phyloP scores from a whole-genome alignment of 805 yeast genomes.

The Spathaspora arborariae region DNA sequence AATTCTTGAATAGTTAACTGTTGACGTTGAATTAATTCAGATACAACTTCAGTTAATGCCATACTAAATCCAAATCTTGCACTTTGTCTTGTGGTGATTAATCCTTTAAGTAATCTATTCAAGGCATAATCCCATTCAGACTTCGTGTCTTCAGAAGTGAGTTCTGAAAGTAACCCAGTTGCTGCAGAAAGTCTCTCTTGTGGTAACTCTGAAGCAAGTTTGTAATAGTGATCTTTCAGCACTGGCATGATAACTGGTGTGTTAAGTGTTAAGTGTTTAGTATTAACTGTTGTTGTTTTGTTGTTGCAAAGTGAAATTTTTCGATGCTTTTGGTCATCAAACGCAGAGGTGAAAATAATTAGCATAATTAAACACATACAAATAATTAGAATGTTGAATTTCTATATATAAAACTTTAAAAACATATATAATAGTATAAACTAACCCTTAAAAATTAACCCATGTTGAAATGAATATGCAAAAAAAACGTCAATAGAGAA shows the following conservation, averaged over 20 bases:
- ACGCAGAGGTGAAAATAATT: not conserved
- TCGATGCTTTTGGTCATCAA: not conserved
- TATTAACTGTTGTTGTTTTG: not conserved
- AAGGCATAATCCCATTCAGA: conserved; percentile 82
- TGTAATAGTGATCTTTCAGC: conserved; percentile 72
- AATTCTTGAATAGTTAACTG: conserved; percentile 30
- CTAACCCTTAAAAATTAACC: not conserved
- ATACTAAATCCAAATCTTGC: conserved; percentile 87
- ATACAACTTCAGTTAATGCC: conserved; percentile 70
- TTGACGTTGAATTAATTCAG: conserved; percentile 28
- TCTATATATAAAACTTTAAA: not conserved
- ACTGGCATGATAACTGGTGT: conserved; percentile 39
- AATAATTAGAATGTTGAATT: not conserved
- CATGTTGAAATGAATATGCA: conserved; percentile 3
- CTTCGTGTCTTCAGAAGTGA: conserved; percentile 37
- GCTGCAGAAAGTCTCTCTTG: conserved; percentile 74
- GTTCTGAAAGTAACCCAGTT: conserved; percentile 56
- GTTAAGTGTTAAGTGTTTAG: not conserved
- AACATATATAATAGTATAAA: not conserved
- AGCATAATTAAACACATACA: not conserved
- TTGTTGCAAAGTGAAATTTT: not conserved
- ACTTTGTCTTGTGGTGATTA: conserved; percentile 75
- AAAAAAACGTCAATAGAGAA: not conserved
- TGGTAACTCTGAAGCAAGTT: conserved; percentile 71
- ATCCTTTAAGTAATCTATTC: conserved; percentile 73